phyloP scores from a whole-genome alignment of 306 rosid genomes.

The Medicago ruthenica region DNA sequence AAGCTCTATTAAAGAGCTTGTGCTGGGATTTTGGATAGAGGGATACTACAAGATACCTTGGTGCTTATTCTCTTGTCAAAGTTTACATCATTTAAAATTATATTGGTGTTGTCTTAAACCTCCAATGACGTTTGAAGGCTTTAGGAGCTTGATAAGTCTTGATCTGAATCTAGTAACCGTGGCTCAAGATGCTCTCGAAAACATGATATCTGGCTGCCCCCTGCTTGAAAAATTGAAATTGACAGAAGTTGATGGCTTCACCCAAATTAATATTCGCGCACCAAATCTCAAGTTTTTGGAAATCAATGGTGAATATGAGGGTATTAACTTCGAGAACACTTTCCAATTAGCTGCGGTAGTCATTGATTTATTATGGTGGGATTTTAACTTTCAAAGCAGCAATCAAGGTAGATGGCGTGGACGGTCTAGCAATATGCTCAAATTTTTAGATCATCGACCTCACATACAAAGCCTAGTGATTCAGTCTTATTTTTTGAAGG shows the following conservation, averaged over 20 bases:
- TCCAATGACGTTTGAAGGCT: constrained; percentile 26
- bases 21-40: neutral
- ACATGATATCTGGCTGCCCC: neutral
- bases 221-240: neutral
- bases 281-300: neutral
- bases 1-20: neutral
- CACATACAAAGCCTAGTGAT: neutral
- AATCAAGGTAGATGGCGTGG: neutral
- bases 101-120: neutral
- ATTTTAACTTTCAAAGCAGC: neutral
- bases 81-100: neutral
- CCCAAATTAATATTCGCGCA: neutral
- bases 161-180: neutral
- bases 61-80: neutral
- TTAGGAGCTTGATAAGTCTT: neutral
- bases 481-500: neutral
- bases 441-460: neutral
- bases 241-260: neutral
- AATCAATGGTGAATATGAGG: neutral
- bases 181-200: neutral
- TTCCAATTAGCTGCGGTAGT: neutral
- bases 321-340: neutral
- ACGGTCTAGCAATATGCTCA: neutral
- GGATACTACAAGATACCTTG: neutral
- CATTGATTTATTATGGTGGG: neutral